These are phyloP conservation scores for Emmonsiellopsis sp. DNA, from an alignment of 2,329 filamentous ascomycete genomes.

Conservation along the genomic window DNA sequence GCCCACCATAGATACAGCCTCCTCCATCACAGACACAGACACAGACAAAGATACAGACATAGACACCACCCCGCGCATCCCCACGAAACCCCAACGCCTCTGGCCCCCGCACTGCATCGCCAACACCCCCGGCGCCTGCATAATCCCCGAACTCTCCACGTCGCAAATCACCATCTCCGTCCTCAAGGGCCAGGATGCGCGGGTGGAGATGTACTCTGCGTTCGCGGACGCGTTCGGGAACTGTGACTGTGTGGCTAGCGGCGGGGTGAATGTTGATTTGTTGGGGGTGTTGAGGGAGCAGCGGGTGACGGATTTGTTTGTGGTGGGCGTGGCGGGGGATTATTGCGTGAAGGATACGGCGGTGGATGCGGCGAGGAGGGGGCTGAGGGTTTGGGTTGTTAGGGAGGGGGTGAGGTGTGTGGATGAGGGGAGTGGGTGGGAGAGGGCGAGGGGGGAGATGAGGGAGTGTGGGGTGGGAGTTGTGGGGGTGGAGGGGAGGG, in stretches of 20 bases:
- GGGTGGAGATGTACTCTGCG: constrained; percentile 88
- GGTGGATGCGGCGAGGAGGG: constrained; percentile 63
- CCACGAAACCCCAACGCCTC: constrained; percentile 53
- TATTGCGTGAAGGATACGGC: constrained; percentile 83
- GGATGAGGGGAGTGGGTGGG: constrained; percentile 49
- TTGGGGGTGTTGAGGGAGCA: constrained; percentile 45
- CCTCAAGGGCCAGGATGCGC: constrained; percentile 64
- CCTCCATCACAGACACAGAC: constrained; percentile 34
- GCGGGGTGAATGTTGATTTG: constrained; percentile 48
- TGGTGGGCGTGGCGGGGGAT: constrained; percentile 78
- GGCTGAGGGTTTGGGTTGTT: constrained; percentile 68
- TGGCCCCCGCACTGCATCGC: constrained; percentile 92
- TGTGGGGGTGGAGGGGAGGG: constrained; percentile 47
- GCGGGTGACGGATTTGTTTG: constrained; percentile 67
- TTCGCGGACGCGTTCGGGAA: constrained; percentile 71
- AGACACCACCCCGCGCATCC: constrained; percentile 32
- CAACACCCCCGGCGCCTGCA: constrained; percentile 57
- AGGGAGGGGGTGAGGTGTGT: constrained; percentile 71
- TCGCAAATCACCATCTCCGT: constrained; percentile 55
- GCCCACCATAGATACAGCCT: no score
- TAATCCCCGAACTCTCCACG: constrained; percentile 62
- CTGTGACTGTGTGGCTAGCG: constrained; percentile 22
- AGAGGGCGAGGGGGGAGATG: constrained; percentile 45
- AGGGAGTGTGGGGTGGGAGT: constrained; percentile 51
- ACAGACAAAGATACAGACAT: constrained; percentile 43